Evolutionary conservation across 805 yeast genomes (phyloP), one percentile per base, ranked within the genome.

Genomic region (Lipomyces yamadae): DNA sequence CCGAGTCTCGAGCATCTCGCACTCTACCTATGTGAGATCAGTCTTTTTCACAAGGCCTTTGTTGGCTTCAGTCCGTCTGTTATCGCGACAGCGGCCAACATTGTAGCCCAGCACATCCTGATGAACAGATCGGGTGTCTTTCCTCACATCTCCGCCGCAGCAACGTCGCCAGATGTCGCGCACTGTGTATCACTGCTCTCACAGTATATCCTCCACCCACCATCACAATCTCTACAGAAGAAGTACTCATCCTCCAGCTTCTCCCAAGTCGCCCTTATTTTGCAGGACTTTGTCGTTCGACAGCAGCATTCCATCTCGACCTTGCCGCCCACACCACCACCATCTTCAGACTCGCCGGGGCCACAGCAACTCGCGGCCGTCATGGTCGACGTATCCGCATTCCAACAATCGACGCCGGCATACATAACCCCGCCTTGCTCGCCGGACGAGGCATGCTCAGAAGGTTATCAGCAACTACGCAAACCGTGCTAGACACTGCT

Each of bases 221-320:
- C 79, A 8, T 78, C 79, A 18, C 74, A 75, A 67, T 75, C 78
- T 32, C 72, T 81, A 57, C 76, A 70, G 57, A 77, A 81, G 72
- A 81, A 77, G 74, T 80, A 78, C 76, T 72, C 78, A 7, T 56
- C 73, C 3, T 54, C 67, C 3, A 30, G 32, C 13, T 63, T 60
- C 30, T 70, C 71, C 15, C 74, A 67, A 35, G 74, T 65, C 13
- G 58, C 74, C 10, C 59, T 70, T 33, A 65, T 72, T 18, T 57
- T 72, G 15, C 70, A 70, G n/a, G 73, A 70, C 59, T 72, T 58
- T 56, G 58, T 65, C 57, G 60, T 42, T 8, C 63, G 63, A 56
- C 67, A 66, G 54, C 70, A 68, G 35, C 65, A 54, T 42, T 57
- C 68, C 32, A 32, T 67, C 13, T 56, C 62, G 15, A 48, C 48